Conservation (phyloP, 1,284 basidiomycete species). For the Volvariella volvacea region DNA sequence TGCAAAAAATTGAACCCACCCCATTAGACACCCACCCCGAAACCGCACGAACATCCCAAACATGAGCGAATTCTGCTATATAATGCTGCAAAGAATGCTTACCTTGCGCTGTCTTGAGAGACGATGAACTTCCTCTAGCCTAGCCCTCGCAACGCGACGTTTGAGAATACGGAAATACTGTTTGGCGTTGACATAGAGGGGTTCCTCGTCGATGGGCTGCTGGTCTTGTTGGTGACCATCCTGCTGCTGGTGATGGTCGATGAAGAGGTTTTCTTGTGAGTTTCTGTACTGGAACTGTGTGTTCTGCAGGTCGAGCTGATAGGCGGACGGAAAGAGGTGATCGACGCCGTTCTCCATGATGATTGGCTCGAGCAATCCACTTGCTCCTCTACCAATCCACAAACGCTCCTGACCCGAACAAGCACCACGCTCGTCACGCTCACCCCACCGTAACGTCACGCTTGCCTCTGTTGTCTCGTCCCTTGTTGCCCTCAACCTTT, state of each 20-base stretch:
- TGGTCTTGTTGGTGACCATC: conserved; percentile 12
- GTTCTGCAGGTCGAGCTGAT: conserved; percentile 38
- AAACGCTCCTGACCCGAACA: conserved; percentile 5
- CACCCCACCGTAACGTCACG: conserved; percentile 16
- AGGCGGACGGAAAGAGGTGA: conserved; percentile 53
- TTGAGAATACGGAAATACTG: conserved; percentile 97
- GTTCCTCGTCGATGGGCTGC: conserved; percentile 76
- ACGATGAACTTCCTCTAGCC: conserved; percentile 88
- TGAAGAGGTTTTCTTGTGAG: conserved; percentile 19
- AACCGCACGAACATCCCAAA: too few relatives aligned
- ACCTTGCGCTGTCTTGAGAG: conserved; percentile 91
- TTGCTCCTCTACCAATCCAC: conserved; percentile 13
- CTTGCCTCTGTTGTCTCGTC: conserved; percentile 2
- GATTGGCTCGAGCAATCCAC: conserved; percentile 29
- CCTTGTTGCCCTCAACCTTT: background rate
- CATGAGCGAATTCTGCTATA: too few relatives aligned
- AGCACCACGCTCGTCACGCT: conserved; percentile 18
- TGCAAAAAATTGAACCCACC: too few relatives aligned
- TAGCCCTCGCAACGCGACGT: conserved; percentile 78
- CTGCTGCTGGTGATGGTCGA: conserved; percentile 19
- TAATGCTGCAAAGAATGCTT: conserved; percentile 9
- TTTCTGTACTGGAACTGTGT: conserved; percentile 14
- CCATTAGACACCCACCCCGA: too few relatives aligned
- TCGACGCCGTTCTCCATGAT: conserved; percentile 46
- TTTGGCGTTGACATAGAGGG: conserved; percentile 95